phyloP scores from a whole-genome alignment of 352 stramenopile genomes.

The Phytopythium aichiense region DNA sequence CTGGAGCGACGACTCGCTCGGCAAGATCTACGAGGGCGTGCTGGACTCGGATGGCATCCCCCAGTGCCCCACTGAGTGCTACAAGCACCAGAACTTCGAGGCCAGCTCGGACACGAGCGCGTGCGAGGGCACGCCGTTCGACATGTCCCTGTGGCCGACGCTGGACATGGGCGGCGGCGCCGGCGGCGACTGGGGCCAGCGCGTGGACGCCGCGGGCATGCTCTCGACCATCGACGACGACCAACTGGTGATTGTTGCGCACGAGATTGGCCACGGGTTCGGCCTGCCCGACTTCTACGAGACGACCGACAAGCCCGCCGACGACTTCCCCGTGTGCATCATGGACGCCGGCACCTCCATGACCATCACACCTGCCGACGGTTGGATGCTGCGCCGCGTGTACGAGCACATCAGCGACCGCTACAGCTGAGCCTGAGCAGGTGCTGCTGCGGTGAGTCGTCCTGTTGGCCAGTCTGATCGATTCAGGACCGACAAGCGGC shows the following conservation, averaged over 20 bases:
- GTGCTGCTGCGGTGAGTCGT: too few relatives aligned
- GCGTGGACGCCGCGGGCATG: constrained; percentile 31
- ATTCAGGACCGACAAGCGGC: too few relatives aligned
- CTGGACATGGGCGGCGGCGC: constrained; percentile 26
- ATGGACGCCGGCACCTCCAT: constrained; percentile 21
- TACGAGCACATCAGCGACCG: constrained; percentile 21
- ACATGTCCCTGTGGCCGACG: constrained; percentile 44
- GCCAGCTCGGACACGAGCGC: constrained; percentile 25
- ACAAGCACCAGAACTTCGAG: constrained; percentile 37
- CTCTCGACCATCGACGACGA: constrained; percentile 21
- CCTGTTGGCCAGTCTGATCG: too few relatives aligned
- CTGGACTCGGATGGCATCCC: constrained; percentile 17
- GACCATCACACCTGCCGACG: constrained; percentile 22
- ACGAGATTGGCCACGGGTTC: constrained; percentile 42
- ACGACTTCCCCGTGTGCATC: constrained; percentile 20
- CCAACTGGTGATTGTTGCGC: constrained; percentile 28
- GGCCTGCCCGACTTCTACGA: constrained; percentile 23
- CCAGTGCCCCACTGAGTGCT: constrained; percentile 26
- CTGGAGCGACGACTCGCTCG: constrained; percentile 38
- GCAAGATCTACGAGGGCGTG: constrained; percentile 19
- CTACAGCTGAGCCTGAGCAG: constrained; percentile 12
- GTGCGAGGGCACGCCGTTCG: constrained; percentile 35
- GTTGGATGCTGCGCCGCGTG: constrained; percentile 30
- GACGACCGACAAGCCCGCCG: constrained; percentile 3
- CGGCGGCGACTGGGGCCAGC: constrained; percentile 29